Conservation (phyloP, 495 filamentous ascomycete species). For the Geoglossum glabrum region DNA sequence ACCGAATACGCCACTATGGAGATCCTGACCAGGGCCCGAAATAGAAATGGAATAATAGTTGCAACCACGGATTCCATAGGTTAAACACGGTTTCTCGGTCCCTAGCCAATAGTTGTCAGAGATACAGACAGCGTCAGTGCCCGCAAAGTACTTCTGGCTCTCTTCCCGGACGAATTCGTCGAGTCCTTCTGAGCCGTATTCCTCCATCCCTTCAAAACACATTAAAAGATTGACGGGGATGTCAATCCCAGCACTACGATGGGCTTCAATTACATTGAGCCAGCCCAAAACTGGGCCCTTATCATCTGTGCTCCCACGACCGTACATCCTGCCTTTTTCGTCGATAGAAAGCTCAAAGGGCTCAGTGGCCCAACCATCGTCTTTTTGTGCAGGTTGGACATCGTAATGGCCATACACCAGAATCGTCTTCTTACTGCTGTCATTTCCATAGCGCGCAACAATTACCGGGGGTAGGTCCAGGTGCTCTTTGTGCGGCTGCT, state of each 20-base stretch:
- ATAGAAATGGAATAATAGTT: constrained; percentile 88
- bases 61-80: constrained; percentile 92
- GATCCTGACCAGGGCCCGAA: constrained; percentile 74
- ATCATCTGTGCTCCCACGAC: constrained; percentile 90
- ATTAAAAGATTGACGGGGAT: constrained; percentile 95
- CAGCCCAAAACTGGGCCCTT: constrained; percentile 96
- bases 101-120: constrained; percentile 99
- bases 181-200: constrained; percentile 91
- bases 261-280: constrained; percentile 94
- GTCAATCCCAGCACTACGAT: constrained; percentile 82
- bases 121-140: constrained; percentile 92
- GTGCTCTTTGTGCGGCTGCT: constrained; percentile 73
- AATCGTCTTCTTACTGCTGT: constrained; percentile 81
- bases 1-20: constrained; percentile 93
- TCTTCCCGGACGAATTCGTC: constrained; percentile 86
- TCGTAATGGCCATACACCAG: constrained; percentile 98
- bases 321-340: constrained; percentile 81
- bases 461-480: constrained; percentile 87
- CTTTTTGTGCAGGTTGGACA: constrained; percentile 83
- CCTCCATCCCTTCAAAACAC: constrained; percentile 99
- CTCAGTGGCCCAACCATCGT: constrained; percentile 91
- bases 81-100: constrained; percentile 91
- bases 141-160: constrained; percentile 78
- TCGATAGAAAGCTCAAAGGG: constrained; percentile 83
- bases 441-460: constrained; percentile 74